Evolutionary conservation across 2,329 filamentous ascomycete genomes (phyloP).

Genomic region (Septoria petroselini): DNA sequence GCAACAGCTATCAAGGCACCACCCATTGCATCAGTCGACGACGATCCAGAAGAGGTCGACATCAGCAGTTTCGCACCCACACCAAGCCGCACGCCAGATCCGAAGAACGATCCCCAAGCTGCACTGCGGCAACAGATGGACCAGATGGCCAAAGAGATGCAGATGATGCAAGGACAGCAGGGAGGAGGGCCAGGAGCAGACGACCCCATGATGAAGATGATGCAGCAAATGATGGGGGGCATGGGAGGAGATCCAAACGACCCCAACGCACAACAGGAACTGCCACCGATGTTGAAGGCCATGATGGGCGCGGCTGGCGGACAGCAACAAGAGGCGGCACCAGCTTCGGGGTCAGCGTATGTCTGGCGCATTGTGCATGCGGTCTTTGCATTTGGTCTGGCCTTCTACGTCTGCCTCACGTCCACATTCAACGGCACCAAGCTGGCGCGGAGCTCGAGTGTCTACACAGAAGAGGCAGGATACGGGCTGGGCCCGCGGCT

Average conservation of each 20-base stretch:
- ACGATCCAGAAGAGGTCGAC: constrained; percentile 70
- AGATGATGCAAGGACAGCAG: constrained; percentile 29
- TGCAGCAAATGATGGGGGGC: constrained; percentile 57
- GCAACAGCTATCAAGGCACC: constrained; percentile 34
- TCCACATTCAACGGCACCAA: constrained; percentile 68
- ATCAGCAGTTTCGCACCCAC: constrained; percentile 46
- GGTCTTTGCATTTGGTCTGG: constrained; percentile 66
- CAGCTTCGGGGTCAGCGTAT: constrained; percentile 47
- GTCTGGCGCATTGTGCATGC: constrained; percentile 74
- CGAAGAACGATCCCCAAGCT: constrained; percentile 30
- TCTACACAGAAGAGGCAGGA: constrained; percentile 42
- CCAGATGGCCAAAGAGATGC: constrained; percentile 14
- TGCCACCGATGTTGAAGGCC: constrained; percentile 45
- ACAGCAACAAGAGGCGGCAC: constrained; percentile 33
- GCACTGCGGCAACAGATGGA: constrained; percentile 23
- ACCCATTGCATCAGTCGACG: constrained; percentile 41
- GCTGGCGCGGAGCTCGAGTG: constrained; percentile 49
- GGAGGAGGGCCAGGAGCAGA: constrained; percentile 36
- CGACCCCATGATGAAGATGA: constrained; percentile 72
- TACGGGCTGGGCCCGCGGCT: constrained; percentile 53
- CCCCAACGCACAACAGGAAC: constrained; percentile 42
- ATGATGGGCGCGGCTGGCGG: constrained; percentile 43
- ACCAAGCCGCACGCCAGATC: constrained; percentile 14
- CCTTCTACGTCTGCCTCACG: constrained; percentile 65
- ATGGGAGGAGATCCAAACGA: constrained; percentile 39